A percentile compares a stretch with the other conserved stretches of the same genome.
Conservation (phyloP, 2,329 filamentous ascomycete species). For the Fusarium veterinarium region DNA sequence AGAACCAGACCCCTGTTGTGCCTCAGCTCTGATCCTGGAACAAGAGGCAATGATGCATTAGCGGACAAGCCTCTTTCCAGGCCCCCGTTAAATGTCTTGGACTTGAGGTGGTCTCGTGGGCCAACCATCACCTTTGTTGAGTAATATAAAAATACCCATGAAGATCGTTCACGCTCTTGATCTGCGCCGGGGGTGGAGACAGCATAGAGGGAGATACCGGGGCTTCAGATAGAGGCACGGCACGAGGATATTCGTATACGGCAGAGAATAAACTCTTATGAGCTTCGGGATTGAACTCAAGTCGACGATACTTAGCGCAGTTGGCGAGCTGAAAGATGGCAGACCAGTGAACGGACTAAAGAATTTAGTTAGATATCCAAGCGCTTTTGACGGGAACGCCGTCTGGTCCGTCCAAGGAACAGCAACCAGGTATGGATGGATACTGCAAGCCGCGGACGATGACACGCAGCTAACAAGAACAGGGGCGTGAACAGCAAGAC, state of each 20-base stretch:
- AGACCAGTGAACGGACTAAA: slow-evolving; percentile 22
- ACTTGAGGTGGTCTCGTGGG: slow-evolving; percentile 11
- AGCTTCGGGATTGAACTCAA: neutral
- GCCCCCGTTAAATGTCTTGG: slow-evolving; percentile 27
- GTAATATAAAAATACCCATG: slow-evolving; percentile 11
- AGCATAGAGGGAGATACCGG: neutral
- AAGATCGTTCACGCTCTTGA: slow-evolving; percentile 6
- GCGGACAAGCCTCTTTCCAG: slow-evolving; percentile 25
- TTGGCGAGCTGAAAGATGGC: slow-evolving; percentile 13
- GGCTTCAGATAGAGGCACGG: slow-evolving; percentile 4
- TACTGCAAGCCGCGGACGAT: slow-evolving; percentile 30
- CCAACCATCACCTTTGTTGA: slow-evolving; percentile 18
- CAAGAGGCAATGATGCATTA: slow-evolving; percentile 11
- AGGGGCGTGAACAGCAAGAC: slow-evolving; percentile 21
- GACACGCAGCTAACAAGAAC: slow-evolving; percentile 40
- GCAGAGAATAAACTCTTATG: neutral
- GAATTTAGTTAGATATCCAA: slow-evolving; percentile 16
- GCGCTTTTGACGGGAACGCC: slow-evolving; percentile 30
- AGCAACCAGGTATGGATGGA: slow-evolving; percentile 23
- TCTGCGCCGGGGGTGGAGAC: neutral
- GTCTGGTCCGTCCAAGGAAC: slow-evolving; percentile 18
- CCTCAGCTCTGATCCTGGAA: slow-evolving; percentile 29
- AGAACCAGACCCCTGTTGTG: slow-evolving; percentile 21
- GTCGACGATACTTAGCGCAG: slow-evolving; percentile 10
- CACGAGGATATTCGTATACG: slow-evolving; percentile 9